These are phyloP conservation scores for Arctium lappa DNA, from an alignment of 129 eudicot genomes.

Conservation along the genomic window DNA sequence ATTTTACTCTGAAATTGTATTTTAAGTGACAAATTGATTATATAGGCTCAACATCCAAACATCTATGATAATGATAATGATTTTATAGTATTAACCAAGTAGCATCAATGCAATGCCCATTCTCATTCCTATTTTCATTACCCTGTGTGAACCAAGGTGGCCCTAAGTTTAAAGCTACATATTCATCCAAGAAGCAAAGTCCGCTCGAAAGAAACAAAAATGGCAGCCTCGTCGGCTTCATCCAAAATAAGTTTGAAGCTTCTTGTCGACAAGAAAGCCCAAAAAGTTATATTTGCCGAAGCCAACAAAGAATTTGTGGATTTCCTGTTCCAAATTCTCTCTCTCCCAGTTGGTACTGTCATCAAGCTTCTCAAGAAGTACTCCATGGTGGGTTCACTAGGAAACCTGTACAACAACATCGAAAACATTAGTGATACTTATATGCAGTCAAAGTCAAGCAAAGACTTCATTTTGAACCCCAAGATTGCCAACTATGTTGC, in stretches of 20 bases:
- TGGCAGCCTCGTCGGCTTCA: constrained; percentile 19
- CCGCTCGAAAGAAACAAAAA: neutral
- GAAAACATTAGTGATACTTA: constrained; percentile 20
- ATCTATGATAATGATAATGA: neutral
- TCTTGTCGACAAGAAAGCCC: constrained; percentile 30
- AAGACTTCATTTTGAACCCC: constrained; percentile 32
- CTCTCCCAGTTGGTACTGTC: constrained; percentile 27
- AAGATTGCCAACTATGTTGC: neutral
- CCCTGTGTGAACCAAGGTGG: neutral
- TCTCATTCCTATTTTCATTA: no score
- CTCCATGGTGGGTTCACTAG: constrained; percentile 34
- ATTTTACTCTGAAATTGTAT: neutral
- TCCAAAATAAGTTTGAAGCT: constrained; percentile 36
- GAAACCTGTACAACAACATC: constrained; percentile 30
- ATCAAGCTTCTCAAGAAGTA: constrained; percentile 17
- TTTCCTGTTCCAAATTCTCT: constrained; percentile 28
- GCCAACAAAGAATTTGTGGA: constrained; percentile 34
- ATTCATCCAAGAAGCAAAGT: neutral
- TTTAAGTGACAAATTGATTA: neutral
- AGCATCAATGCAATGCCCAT: no score
- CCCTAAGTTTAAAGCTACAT: neutral
- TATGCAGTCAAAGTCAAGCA: constrained; percentile 18
- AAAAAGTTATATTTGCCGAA: constrained; percentile 44
- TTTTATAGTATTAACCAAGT: no score
- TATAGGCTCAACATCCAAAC: neutral